Percentiles rank a stretch among this genome's conserved stretches.
Evolutionary conservation across 2,329 filamentous ascomycete genomes (phyloP).

Genomic region (Cytospora piceicola): DNA sequence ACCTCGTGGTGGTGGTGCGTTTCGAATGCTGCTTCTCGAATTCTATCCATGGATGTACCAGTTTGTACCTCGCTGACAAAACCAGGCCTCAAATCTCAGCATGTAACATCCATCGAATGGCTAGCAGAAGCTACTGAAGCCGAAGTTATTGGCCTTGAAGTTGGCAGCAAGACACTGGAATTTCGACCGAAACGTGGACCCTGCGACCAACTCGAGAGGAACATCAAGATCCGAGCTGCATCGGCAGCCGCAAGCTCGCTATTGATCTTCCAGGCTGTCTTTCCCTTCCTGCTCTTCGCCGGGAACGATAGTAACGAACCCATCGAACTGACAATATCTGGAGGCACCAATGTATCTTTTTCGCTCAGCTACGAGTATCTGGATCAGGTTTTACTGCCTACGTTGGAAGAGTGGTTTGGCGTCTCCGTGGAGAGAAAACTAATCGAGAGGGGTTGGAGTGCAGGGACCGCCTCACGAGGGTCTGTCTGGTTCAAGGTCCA

Average conservation of each 20-base stretch:
- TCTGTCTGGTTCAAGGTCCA: conserved; percentile 51
- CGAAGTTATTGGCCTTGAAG: conserved; percentile 51
- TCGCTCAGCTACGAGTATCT: conserved; percentile 65
- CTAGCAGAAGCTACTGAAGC: conserved; percentile 57
- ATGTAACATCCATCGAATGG: conserved; percentile 59
- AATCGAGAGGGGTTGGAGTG: conserved; percentile 55
- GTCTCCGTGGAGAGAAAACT: conserved; percentile 51
- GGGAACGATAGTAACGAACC: conserved; percentile 48
- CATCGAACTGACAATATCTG: conserved; percentile 55
- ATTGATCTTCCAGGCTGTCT: conserved; percentile 62
- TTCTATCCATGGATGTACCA: background rate
- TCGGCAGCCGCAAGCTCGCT: conserved; percentile 58
- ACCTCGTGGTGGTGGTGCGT: conserved; percentile 40
- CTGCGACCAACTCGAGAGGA: conserved; percentile 45
- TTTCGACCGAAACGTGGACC: conserved; percentile 50
- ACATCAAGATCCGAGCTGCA: conserved; percentile 53
- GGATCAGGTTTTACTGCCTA: conserved; percentile 62
- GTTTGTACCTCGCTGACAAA: background rate
- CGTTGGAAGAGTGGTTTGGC: conserved; percentile 54
- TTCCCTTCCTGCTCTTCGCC: conserved; percentile 62
- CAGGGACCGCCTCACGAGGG: conserved; percentile 45
- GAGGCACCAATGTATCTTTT: conserved; percentile 63
- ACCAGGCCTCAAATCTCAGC: conserved; percentile 63
- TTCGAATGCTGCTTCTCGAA: background rate
- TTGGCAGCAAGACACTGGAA: conserved; percentile 55